Evolutionary conservation across 106 monocot species (phyloP).

Genomic region (Posidonia australis): DNA sequence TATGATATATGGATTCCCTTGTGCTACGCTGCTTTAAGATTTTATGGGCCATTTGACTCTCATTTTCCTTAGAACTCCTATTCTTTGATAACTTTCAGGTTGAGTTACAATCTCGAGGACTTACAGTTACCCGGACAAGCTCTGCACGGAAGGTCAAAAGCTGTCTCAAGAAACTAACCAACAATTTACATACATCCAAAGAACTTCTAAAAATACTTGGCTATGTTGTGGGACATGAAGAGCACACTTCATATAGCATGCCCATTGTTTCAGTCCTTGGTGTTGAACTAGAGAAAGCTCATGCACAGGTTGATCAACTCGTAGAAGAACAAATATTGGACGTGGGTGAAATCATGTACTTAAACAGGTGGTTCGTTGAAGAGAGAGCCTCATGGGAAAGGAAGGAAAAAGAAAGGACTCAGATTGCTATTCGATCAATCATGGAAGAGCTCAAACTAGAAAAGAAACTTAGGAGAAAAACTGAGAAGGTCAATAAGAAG

Average conservation of each 20-base stretch:
- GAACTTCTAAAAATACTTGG: conserved; percentile 45
- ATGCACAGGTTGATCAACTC: conserved; percentile 25
- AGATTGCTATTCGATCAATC: conserved; percentile 20
- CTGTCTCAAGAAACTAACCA: conserved; percentile 40
- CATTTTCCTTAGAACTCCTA: no score
- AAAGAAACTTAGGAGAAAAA: conserved; percentile 41
- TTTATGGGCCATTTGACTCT: no score
- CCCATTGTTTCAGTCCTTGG: conserved; percentile 40
- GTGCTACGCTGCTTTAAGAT: no score
- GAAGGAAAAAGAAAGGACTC: conserved; percentile 35
- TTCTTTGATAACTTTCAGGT: conserved; percentile 16
- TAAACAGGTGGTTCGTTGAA: conserved; percentile 15
- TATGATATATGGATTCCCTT: no score
- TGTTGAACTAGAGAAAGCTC: conserved; percentile 40
- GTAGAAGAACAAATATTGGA: conserved; percentile 25
- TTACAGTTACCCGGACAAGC: conserved; percentile 3
- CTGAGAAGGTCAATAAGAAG: conserved; percentile 48
- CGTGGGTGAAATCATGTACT: background rate
- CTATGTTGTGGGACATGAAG: conserved; percentile 21
- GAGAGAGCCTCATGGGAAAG: conserved; percentile 36
- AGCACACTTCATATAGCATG: conserved; percentile 28
- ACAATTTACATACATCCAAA: conserved; percentile 37
- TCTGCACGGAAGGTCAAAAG: conserved; percentile 19
- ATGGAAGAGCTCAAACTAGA: conserved; percentile 43
- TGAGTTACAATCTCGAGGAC: conserved; percentile 20